Evolutionary conservation across 352 stramenopile species (phyloP), one percentile per base, ranked within the genome.

Genomic region (Achlya hypogyna): DNA sequence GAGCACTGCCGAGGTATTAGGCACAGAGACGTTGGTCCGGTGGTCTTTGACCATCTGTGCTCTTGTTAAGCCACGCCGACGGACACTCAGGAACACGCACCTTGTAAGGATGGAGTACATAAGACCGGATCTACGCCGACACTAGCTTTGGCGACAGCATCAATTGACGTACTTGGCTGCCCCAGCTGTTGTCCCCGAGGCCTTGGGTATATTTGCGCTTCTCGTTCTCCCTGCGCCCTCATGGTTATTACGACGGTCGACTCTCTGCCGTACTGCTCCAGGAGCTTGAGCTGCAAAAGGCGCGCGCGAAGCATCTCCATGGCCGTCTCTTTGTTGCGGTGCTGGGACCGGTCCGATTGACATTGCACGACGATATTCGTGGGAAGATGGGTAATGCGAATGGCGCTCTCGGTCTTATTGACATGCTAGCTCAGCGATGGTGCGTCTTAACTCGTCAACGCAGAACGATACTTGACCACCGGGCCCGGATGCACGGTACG

Each of bases 31-130:
- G 25, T 95, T 93, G 1, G 88, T 98, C 51, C 92, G 79, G 72
- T 96, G 84, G 72, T 99, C 95, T 69, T 99, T 99, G 40, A 99
- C 92, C 75, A 99, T 86, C 72, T 67, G 29, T 64, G 14, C 9
- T 31, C 22, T 51, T 6, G 59, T 66, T 16, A 25, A 66, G 34
- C 4, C 5, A 20, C 27, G 29, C 51, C n/a, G 31, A 56, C 25
- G 5, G 59, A 9, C 9, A 38, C n/a, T 18, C 0, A 29, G n/a
- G 4, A 28, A 20, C 25, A 10, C 2, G 16, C 16, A 67, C 60
- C 60, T 98, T 98, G 81, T 99, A 99, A 18, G 97, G 97, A 70
- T 99, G 94, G 72, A 99, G 72, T 54, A 96, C 82, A 74, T 99
- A 99, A 75, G 97, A 98, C 9, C 97, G 91, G 72, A 99, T 98